These are phyloP conservation scores for Saksenaea oblongispora DNA, from an alignment of 371 early-diverging fungal species.

Conservation along the genomic window DNA sequence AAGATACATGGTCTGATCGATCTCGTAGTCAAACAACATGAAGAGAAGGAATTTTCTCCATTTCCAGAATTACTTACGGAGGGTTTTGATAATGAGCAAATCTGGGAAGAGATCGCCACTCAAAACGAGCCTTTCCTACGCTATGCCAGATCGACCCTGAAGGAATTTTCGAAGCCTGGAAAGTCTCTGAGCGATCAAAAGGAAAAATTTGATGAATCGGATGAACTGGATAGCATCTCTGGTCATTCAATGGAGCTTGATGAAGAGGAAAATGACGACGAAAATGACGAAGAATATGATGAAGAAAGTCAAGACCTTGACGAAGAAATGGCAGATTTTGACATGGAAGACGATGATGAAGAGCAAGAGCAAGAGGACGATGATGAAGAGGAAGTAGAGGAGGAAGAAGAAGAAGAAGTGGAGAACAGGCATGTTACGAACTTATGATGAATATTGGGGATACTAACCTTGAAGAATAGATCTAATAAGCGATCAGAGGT, in stretches of 20 bases:
- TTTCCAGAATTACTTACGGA: conserved; percentile 66
- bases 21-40: conserved; percentile 48
- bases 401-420: conserved; percentile 25
- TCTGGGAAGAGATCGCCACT: conserved; percentile 91
- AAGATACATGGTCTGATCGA: background rate
- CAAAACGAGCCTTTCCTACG: conserved; percentile 83
- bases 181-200: background rate
- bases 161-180: conserved; percentile 31
- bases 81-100: conserved; percentile 85
- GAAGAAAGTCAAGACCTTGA: conserved; percentile 16
- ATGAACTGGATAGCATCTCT: conserved; percentile 17
- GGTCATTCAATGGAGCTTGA: conserved; percentile 22
- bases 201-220: conserved; percentile 16
- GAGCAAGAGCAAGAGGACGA: conserved; percentile 41
- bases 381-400: conserved; percentile 23
- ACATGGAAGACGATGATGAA: conserved; percentile 31
- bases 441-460: background rate
- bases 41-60: conserved; percentile 48
- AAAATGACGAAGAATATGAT: conserved; percentile 30
- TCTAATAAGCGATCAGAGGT: conserved; percentile 51
- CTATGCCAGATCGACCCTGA: conserved; percentile 53
- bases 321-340: no score
- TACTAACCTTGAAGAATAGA: conserved; percentile 5
- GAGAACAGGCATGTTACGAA: background rate
- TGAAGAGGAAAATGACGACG: conserved; percentile 29